These are phyloP conservation scores for Candida wancherniae DNA, from an alignment of 805 yeast genomes.

Conservation along the genomic window DNA sequence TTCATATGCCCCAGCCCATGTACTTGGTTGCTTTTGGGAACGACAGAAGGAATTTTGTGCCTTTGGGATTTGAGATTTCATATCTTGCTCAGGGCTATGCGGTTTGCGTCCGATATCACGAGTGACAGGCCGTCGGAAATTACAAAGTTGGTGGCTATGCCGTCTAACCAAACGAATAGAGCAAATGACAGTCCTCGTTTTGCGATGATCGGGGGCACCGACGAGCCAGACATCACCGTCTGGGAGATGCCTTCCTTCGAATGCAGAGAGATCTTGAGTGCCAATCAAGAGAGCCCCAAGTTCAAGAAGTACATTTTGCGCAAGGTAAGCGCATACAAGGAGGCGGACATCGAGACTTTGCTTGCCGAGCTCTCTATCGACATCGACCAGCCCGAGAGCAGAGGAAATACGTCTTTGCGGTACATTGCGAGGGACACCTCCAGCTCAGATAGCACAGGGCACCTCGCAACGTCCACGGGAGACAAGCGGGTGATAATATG, in stretches of 20 bases:
- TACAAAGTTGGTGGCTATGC: conserved; percentile 40
- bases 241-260: conserved; percentile 71
- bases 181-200: conserved; percentile 17
- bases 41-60: conserved; percentile 65
- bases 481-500: conserved; percentile 27
- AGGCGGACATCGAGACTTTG: conserved; percentile 16
- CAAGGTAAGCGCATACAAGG: conserved; percentile 17
- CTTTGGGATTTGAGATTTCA: conserved; percentile 80
- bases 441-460: conserved; percentile 4
- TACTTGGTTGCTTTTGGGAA: conserved; percentile 71
- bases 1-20: conserved; percentile 51
- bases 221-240: conserved; percentile 53
- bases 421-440: conserved; percentile 1
- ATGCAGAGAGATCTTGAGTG: conserved; percentile 40
- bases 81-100: conserved; percentile 57
- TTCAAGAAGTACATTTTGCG: conserved; percentile 22
- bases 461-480: conserved; percentile 24
- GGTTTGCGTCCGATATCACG: conserved; percentile 38
- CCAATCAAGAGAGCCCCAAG: conserved; percentile 17
- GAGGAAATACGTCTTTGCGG: conserved; percentile 7
- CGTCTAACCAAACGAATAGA: conserved; percentile 19
- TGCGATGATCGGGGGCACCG: conserved; percentile 65
- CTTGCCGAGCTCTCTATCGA: conserved; percentile 18
- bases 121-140: conserved; percentile 36
- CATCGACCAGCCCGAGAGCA: conserved; percentile 11